Base-by-base conservation (phyloP, 176 grass and related monocot genomes). In the Aegilops longissima region DNA sequence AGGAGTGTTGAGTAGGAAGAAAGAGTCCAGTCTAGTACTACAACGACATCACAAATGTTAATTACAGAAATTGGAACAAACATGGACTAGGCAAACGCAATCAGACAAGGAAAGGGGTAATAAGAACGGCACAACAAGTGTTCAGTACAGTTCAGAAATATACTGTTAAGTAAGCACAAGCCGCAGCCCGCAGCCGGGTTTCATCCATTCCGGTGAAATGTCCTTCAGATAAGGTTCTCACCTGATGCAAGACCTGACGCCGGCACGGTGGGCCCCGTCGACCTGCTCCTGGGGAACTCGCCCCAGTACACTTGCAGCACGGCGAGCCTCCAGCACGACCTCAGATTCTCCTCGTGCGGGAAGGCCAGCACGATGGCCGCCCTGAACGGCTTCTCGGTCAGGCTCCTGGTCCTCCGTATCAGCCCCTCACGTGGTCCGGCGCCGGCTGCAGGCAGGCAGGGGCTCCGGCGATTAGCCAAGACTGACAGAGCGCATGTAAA, bases 191-290 rank as follows among this genome's bases (percentile, higher is more conserved):
- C 40, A 67, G 8, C 3, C 12, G 38, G 38, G 44, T 47, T 47
- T 47, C 44, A 4, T 13, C 44, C 11, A 13, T 49, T 49, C 51
- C 12, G 6, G 68, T 42, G 47, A 58, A 38, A 61, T 25, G 1
- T n/a, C 54, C 51, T 54, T 54, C 34, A 63, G 65, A 2, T 8
- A 47, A 64, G 12, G 18, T 11, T 33, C 70, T 84, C 61, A 98
- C 96, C 88, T 98, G 96, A 90, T 98, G 96, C 71, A 98, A 84
- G 78, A 98, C 92, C 88, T 96, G 49, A 92, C 93, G 9, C 93
- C 96, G 30, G 96, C 93, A 63, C 79, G 86, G 83, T 98, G 96
- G 71, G 86, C 93, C 88, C 96, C 61, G 23, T 92, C 90, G 44
- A 98, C 93, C 29, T 83, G 84, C 8, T 94, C 79, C 61, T 88